These are phyloP conservation scores for Alternaria consortialis DNA, from an alignment of 2,329 filamentous ascomycete species.

Conservation along the genomic window DNA sequence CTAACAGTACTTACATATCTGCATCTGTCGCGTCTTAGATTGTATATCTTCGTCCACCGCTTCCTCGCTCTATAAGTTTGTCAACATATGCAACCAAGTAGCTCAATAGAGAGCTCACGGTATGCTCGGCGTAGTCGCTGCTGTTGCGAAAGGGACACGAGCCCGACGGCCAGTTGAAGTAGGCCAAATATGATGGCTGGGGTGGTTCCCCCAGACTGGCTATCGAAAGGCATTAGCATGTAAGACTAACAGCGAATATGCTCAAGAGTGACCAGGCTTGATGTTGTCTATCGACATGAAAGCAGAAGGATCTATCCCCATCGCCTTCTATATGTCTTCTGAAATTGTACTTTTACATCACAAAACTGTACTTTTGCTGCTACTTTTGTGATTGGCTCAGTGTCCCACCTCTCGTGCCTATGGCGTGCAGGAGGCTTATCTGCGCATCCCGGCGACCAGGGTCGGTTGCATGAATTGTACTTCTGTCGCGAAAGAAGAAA, in stretches of 20 bases:
- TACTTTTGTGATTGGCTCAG: too few relatives aligned
- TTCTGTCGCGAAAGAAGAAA: too few relatives aligned
- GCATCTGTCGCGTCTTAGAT: not conserved
- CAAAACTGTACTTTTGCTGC: too few relatives aligned
- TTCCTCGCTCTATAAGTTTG: not conserved
- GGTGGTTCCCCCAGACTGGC: conserved; percentile 11
- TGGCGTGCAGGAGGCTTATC: too few relatives aligned
- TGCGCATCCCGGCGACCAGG: too few relatives aligned
- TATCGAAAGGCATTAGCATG: not conserved
- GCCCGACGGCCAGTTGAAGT: conserved; percentile 20
- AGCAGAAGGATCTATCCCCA: not conserved
- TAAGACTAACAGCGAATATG: not conserved
- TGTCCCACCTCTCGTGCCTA: too few relatives aligned
- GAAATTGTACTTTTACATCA: conserved; percentile 5
- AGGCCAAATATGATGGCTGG: conserved; percentile 27
- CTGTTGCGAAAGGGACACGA: conserved; percentile 30
- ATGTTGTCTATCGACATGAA: not conserved
- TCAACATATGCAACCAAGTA: not conserved
- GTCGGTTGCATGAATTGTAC: too few relatives aligned
- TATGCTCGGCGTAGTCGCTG: conserved; percentile 17
- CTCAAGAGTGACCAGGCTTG: not conserved
- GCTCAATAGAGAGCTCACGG: conserved; percentile 5
- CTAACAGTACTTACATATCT: not conserved
- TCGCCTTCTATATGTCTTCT: not conserved
- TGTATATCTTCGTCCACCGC: not conserved